Base-by-base conservation (phyloP, 768 basidiomycete species). In the Suillus luteus region DNA sequence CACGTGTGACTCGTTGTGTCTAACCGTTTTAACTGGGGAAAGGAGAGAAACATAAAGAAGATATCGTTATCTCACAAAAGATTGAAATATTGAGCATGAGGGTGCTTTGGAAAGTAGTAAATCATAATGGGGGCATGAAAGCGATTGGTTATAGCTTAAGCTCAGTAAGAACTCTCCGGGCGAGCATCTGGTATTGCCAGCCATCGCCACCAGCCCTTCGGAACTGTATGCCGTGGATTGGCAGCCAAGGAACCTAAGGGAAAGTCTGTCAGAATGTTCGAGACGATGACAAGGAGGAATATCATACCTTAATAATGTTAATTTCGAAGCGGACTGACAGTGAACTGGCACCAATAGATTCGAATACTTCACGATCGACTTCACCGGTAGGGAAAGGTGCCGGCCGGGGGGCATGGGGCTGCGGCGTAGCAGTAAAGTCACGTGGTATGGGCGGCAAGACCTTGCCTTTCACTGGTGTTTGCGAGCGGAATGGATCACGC, bases 101-200 rank as follows among this genome's bases (percentile, higher is more conserved):
- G 44, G 65, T 62, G 48, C 54, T 58, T 33, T 27, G 19, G 19
- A 54, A 52, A 19, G 31, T 33, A 31, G 52, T 33, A 46, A 55
- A 62, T 61, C 65, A 44, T 22, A 61, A 59, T 22, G 9, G 17
- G 5, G 35, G 7, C 38, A 10, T 22, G 22, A 43, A 61, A 1
- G 31, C 59, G 60, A 35, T 66, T 62, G 57, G 69, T 85, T 78
- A 94, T 81, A 95, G 78, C 77, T 94, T 94, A 73, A 95, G 83
- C 75, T 95, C 93, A 44, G 92, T 95, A 69, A 95, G 77, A 46
- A 95, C 93, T 64, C 92, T 83, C 68, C 92, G 83, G 27, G 93
- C 95, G 46, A 99, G 84, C 92, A 95, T 95, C 74, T 96, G 94
- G 76, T 99, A 98, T 76, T 97, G 95, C 95, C 95, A 98, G 0